A percentile compares a stretch with the other conserved stretches of the same genome.
phyloP scores from a whole-genome alignment of 768 basidiomycete species.

The Lactarius psammicola region DNA sequence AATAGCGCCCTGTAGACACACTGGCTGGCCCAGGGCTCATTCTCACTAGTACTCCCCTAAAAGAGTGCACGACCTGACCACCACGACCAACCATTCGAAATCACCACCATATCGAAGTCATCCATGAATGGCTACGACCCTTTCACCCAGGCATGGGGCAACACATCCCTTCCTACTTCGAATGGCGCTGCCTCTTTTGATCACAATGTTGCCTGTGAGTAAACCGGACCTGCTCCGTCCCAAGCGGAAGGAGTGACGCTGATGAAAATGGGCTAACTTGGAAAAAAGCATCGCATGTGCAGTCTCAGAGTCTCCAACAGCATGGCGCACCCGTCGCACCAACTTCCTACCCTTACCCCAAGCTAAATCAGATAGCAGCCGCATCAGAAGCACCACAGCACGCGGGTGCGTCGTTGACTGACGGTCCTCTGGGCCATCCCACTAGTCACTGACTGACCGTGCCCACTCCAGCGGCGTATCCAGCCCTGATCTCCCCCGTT shows the following conservation, averaged over 20 bases:
- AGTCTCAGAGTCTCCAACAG: not conserved
- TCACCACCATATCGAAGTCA: not conserved
- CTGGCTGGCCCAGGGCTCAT: not conserved
- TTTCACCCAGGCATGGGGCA: not conserved
- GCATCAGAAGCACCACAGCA: not conserved
- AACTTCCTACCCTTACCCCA: not conserved
- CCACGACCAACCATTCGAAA: not conserved
- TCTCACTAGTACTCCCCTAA: not conserved
- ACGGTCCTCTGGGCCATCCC: too few relatives aligned
- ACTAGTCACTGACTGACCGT: not conserved
- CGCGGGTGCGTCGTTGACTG: not conserved
- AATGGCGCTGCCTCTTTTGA: not conserved
- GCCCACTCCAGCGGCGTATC: not conserved
- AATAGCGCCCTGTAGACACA: slow-evolving; percentile 5
- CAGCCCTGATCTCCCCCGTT: not conserved
- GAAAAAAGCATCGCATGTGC: not conserved
- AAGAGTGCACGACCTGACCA: slow-evolving; percentile 8
- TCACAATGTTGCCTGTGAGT: not conserved
- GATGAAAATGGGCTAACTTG: not conserved
- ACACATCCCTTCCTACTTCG: not conserved
- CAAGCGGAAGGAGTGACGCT: not conserved
- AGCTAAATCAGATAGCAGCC: not conserved
- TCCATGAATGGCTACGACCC: not conserved
- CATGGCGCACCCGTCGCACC: not conserved
- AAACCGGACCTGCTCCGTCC: not conserved